Evolutionary conservation across 1,284 basidiomycete genomes (phyloP), one percentile per base, ranked within the genome.

Genomic region (Golubevia pallescens): DNA sequence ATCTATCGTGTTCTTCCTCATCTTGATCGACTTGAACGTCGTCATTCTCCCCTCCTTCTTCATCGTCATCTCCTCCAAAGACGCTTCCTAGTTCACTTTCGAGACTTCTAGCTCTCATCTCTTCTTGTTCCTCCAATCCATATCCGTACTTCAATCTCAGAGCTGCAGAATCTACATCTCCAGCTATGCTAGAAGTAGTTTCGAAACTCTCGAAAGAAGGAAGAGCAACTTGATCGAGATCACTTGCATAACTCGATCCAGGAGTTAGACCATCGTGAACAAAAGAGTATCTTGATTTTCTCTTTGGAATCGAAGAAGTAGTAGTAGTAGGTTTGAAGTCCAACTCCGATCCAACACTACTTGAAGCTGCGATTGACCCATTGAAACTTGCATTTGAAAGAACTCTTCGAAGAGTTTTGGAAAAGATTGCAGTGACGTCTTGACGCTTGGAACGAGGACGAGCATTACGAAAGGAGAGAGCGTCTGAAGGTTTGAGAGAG

Each of bases 61-160:
- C 75, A 28, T 69, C 69, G 16, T 68, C 73, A 28, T 28, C 28
- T 28, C 28, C 28, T 16, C 74, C 77, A 60, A 71, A 73, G 61
- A 76, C 68, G 67, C 77, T 79, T n/a, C 77, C 75, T 8, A 79
- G 69, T 69, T 79, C 77, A 57, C 76, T 80, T 7, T 70, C 76
- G 14, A 80, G 63, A 13, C 70, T 74, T 19, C 69, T 59, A n/a
- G 66, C 71, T 14, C 66, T 67, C 42, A 48, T 48, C 42, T 48
- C 42, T 16, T 48, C 42, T 13, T 48, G 13, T 16, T 48, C 42
- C 16, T 48, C 42, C 42, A 48, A 48, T 48, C 42, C 42, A 16
- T 48, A 48, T 48, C 42, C 42, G 42, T 48, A 48, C 16, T 48
- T 48, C 42, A 48, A 48, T 48, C 42, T 48, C 42, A 48, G 42